Base-by-base conservation (phyloP, 306 rosid species). In the Acacia confusa region DNA sequence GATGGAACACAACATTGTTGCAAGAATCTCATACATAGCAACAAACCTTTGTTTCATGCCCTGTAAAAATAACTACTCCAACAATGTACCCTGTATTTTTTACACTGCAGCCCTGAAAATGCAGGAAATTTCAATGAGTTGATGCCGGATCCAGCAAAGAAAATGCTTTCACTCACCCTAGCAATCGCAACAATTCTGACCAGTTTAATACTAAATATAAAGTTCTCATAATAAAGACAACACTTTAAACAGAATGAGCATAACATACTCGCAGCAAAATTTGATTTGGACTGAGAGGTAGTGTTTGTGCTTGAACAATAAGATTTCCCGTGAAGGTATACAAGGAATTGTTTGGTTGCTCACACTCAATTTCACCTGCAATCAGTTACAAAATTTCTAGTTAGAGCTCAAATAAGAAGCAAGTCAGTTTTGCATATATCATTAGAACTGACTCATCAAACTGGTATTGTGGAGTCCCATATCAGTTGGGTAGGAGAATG, bases 31-130 rank as follows among this genome's bases (percentile, higher is more conserved):
- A 30, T 84, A 48, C 75, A 79, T 68, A 79, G 75, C 43, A 79
- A 60, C 85, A 48, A 81, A 95, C 99, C 99, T 95, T 95, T 65
- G 99, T 95, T 87, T 95, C 99, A 3, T 86, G 99, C 74, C 99
- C 98, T 22, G 99, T 88, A 84, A 95, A 95, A 84, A 95, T 85
- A 83, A 93, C 98, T 80, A 88, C 90, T 61, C 88, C 97, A 84
- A 95, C 98, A 86, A 93, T 87, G 86, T 92, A 90, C 69, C 91
- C 94, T 2, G 99, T 95, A 87, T 95, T 95, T 84, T 93, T 90
- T 79, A 95, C 97, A 87, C 97, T 95, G 90, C 99, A 95, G n/a
- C 99, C 99, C 99, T 95, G 93, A 77, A 85, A 85, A 79, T 6
- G 78, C 60, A 84, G 55, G 47, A 78, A 32, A 70, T 58, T 52